Evolutionary conservation across 2,329 filamentous ascomycete genomes (phyloP), one percentile per base, ranked within the genome.

Genomic region (Ophiostoma himal-ulmi): DNA sequence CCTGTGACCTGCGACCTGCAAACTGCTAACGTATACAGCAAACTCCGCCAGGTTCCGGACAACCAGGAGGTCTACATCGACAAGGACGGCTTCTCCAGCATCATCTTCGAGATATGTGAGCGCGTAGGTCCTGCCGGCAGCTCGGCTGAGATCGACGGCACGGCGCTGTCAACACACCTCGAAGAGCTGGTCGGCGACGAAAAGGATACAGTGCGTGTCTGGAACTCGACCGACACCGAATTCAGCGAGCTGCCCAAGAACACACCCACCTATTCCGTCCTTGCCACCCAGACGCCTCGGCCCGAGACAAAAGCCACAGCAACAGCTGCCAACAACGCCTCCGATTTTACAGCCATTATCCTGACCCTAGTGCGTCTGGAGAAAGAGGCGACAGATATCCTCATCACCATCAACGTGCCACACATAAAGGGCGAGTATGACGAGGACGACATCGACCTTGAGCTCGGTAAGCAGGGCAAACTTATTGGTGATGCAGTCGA

Each of bases 21-120:
- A 2, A 2, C 20, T 66, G 37, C 65, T 67, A n/a, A 67, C 65
- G 26, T 39, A 13, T 6, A n/a, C 44, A 92, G 90, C 81, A 85
- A 86, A 70, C 85, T 93, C 75, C 88, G 91, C 73, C 86, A 93
- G 80, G 88, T 94, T 5, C 91, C 91, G 68, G 90, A 94, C 78
- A 91, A 96, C 79, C 94, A 98, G 82, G 94, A 97, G 83, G 91
- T 97, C 75, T 97, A 89, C 82, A 89, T 97, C 76, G 93, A 96
- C 78, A 85, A 87, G 74, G 85, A 91, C 73, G 93, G 93, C 68
- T 94, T 94, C 79, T 92, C 92, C 3, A 93, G 87, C 80, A 89
- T 97, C 78, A 94, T 97, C 75, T 86, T 97, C 79, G 94, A 98
- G 76, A 92, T 98, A 76, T 91, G 91, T 70, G 90, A 97, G 82